Evolutionary conservation across 139 green algal genomes (phyloP), one percentile per base, ranked within the genome.

Genomic region (Chlorella sp.): DNA sequence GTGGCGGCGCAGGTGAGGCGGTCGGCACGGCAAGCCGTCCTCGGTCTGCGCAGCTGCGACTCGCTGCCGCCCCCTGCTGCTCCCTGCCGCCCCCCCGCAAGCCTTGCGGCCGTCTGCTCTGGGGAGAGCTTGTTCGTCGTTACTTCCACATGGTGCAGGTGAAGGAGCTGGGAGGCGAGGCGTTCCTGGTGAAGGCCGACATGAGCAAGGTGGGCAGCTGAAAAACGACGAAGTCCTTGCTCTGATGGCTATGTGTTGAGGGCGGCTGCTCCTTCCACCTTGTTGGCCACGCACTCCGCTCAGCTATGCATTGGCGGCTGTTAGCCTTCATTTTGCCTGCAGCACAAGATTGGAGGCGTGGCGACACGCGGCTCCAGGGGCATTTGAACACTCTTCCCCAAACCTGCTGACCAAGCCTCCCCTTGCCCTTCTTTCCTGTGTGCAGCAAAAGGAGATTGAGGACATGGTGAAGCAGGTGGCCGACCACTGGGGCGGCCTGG

Each of bases 401-500:
- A 28, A 14, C 40, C 70, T 56, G 36, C 40, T 28, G 24, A 54
- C 34, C 74, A n/a, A 3, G 11, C 46, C n/a, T 4, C 16, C 44
- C 40, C 34, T 43, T 1, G 20, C 54, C 36, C 54, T 14, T 4
- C 38, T n/a, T n/a, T n/a, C n/a, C n/a, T n/a, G n/a, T 46, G 24
- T 58, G 34, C 86, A 90, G 82, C 70, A 54, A 43, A 76, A 86
- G n/a, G 87, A 88, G 41, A 88, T 88, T 48, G 83, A 90, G 40
- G 60, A 20, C 28, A 36, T 90, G 92, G 89, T 98, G 80, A 94
- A 95, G 40, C 90, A 90, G 48, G 90, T 92, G 0, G 85, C 92
- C 28, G 92, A 95, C 60, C 92, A 96, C 84, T 98, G 93, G 92
- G 97, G 97, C 68, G 91, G 86, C 19, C 79, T 99, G 58, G 97